Conservation (phyloP, 2,329 filamentous ascomycete genomes). For the Talaromyces piceae region DNA sequence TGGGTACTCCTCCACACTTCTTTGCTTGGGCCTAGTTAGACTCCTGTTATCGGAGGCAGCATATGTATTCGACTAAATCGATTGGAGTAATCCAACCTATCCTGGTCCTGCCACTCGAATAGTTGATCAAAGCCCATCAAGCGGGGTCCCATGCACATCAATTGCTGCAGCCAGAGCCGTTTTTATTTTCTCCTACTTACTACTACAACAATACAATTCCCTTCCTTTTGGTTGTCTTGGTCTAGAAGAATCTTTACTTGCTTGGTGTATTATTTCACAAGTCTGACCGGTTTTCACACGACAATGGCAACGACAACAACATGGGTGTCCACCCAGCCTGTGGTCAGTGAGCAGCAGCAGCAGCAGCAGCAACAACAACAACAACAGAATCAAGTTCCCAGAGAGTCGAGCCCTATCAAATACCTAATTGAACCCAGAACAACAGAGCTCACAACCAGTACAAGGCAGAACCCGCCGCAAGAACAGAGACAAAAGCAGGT, state of each 20-base stretch:
- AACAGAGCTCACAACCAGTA: neutral
- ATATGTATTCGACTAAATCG: neutral
- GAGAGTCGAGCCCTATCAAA: neutral
- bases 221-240: neutral
- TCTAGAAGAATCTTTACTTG: neutral
- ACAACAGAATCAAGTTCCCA: neutral
- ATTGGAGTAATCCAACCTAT: neutral
- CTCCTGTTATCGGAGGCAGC: conserved; percentile 8
- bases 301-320: neutral
- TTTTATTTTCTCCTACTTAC: neutral
- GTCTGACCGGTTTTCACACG: neutral
- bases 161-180: no score
- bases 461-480: neutral
- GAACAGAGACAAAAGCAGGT: neutral
- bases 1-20: neutral
- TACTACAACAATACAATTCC: neutral
- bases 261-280: neutral
- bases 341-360: neutral
- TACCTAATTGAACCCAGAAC: neutral
- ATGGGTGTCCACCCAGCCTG: neutral
- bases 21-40: neutral
- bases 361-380: neutral
- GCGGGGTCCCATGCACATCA: neutral
- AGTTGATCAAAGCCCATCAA: neutral
- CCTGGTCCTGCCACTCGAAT: neutral